These are phyloP conservation scores for Mucor racemosus DNA, from an alignment of 371 early-diverging fungal species.

Conservation along the genomic window DNA sequence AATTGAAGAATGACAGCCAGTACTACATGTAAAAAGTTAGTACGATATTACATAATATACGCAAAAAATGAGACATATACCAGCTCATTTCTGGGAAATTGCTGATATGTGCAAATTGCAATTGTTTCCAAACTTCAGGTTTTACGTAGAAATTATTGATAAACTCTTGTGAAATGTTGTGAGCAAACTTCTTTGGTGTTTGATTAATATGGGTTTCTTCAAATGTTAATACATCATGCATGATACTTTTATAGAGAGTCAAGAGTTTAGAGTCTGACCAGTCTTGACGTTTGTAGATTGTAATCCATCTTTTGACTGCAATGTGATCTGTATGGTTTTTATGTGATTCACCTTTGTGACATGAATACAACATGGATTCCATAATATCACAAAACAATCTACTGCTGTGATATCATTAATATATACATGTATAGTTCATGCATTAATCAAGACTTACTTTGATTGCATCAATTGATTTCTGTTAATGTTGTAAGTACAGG, in stretches of 20 bases:
- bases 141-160: conserved; percentile 19
- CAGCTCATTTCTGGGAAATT: conserved; percentile 58
- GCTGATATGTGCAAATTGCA: conserved; percentile 67
- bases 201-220: conserved; percentile 22
- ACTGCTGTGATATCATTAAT: not conserved
- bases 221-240: conserved; percentile 25
- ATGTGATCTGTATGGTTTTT: conserved; percentile 26
- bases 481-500: conserved; percentile 25
- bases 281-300: conserved; percentile 23
- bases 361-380: conserved; percentile 18
- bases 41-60: not conserved
- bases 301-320: conserved; percentile 27
- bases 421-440: not conserved
- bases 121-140: conserved; percentile 64
- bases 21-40: conserved; percentile 21
- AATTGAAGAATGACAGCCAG: conserved; percentile 40
- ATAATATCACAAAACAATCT: conserved; percentile 23
- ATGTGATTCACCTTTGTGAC: conserved; percentile 17
- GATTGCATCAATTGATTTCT: not conserved
- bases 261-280: conserved; percentile 18
- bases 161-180: conserved; percentile 26
- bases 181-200: conserved; percentile 6
- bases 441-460: not conserved
- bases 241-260: conserved; percentile 16
- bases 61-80: conserved; percentile 27